These are phyloP conservation scores for Brettanomyces bruxellensis DNA, from an alignment of 805 yeast genomes.

Conservation along the genomic window DNA sequence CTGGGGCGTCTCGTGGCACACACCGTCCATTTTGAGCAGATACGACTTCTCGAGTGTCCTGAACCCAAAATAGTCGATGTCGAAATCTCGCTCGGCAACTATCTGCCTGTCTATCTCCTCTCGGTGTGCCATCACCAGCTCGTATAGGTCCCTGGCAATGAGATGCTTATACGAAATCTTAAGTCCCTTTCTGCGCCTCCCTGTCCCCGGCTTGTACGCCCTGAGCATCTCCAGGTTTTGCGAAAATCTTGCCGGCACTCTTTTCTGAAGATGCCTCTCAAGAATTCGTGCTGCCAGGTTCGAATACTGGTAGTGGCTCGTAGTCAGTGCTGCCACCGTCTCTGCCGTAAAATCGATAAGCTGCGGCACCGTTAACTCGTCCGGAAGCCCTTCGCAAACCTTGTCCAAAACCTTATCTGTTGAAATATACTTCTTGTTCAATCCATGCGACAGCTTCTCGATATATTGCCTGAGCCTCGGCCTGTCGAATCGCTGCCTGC, in stretches of 20 bases:
- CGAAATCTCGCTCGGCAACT: conserved; percentile 63
- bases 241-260: conserved; percentile 68
- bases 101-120: conserved; percentile 62
- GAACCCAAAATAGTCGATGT: conserved; percentile 79
- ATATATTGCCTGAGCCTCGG: conserved; percentile 1
- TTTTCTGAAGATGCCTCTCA: conserved; percentile 74
- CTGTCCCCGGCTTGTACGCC: conserved; percentile 56
- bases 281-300: conserved; percentile 87
- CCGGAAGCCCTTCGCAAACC: conserved; percentile 41
- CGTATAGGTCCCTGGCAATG: conserved; percentile 51
- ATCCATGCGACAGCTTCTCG: not conserved
- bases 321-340: conserved; percentile 90
- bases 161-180: conserved; percentile 48
- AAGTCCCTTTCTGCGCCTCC: conserved; percentile 7
- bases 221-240: conserved; percentile 59
- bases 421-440: not conserved
- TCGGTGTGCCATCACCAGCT: conserved; percentile 48
- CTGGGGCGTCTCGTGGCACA: conserved; percentile 86
- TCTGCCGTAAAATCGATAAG: conserved; percentile 59
- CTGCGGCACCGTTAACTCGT: conserved; percentile 36
- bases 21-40: conserved; percentile 53
- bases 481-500: not conserved
- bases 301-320: conserved; percentile 91
- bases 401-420: conserved; percentile 25
- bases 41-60: conserved; percentile 89